Evolutionary conservation across 352 stramenopile species (phyloP), one percentile per base, ranked within the genome.

Genomic region (Labyrinthula sp.): DNA sequence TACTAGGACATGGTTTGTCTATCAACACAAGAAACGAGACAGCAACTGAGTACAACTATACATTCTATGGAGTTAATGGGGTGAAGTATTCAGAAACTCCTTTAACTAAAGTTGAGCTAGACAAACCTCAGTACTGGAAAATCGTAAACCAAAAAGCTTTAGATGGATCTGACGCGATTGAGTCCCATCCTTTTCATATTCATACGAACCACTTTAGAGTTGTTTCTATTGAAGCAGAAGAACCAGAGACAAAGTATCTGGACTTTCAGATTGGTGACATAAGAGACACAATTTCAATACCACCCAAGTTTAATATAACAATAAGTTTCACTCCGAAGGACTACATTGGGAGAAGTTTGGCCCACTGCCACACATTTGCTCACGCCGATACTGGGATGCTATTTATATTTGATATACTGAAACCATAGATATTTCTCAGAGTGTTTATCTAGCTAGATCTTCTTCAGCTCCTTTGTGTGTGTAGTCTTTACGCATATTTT

Each of bases 171-270:
- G 23, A 25, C 3, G 43, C 43, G 8, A 18, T 50, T 2, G 43
- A 52, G 43, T 39, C 18, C 8, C 73, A 82, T 39, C 73, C 73
- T 37, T 82, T 80, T 46, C 73, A 81, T 52, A 47, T 81, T 41
- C 73, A 82, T 57, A 77, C 71, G 18, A 81, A 79, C 40, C 65
- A 71, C 18, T 79, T 79, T 58, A 71, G 81, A 59, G 64, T 82
- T 43, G 63, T 79, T 9, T 59, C 59, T 17, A 67, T 76, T 60
- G 72, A 63, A 23, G 67, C 77, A 35, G 69, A 66, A 10, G 58
- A 66, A 12, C 31, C 28, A 10, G 37, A 30, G 18, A 36, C 34
- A n/a, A 40, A 25, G 24, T 54, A 66, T 9, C 36, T 75, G 4
- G 71, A 81, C 60, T 79, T 79, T 49, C 43, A 64, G 27, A 52